Conservation (phyloP, 345 rosid genomes). For the Camelina laxa region DNA sequence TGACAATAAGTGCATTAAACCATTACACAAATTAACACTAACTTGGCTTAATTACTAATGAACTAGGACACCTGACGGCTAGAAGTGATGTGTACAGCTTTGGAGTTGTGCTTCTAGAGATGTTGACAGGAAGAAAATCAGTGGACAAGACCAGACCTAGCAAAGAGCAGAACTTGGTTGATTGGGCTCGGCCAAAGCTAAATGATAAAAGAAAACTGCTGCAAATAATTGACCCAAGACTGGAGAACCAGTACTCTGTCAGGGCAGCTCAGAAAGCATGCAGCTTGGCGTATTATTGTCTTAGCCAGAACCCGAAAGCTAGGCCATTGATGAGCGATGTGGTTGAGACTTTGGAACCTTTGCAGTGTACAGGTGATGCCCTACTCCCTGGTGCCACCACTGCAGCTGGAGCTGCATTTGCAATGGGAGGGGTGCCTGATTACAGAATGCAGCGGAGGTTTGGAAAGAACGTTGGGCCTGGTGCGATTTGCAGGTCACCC, state of each 20-base stretch:
- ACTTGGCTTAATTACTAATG: constrained; percentile 37
- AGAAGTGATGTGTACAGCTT: constrained; percentile 97
- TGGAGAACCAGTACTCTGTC: constrained; percentile 86
- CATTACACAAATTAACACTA: constrained; percentile 24
- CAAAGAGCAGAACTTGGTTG: constrained; percentile 95
- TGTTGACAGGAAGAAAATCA: constrained; percentile 88
- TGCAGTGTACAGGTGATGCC: constrained; percentile 63
- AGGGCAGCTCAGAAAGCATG: constrained; percentile 96
- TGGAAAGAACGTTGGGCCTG: constrained; percentile 73
- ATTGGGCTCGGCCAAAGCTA: constrained; percentile 98
- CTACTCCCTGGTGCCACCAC: constrained; percentile 46
- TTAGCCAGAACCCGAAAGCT: constrained; percentile 97
- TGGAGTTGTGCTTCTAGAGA: constrained; percentile 94
- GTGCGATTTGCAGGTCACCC: constrained; percentile 77
- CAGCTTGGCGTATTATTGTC: constrained; percentile 92
- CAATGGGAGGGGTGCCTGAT: constrained; percentile 75
- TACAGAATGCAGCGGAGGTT: constrained; percentile 65
- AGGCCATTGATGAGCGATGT: constrained; percentile 97
- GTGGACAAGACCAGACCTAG: constrained; percentile 95
- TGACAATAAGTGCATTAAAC: constrained; percentile 18
- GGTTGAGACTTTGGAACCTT: constrained; percentile 91
- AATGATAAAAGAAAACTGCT: constrained; percentile 88
- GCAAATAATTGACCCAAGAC: constrained; percentile 88
- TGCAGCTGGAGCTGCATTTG: constrained; percentile 54
- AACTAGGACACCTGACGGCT: constrained; percentile 90